Base-by-base conservation (phyloP, 345 rosid genomes). In the Cardamine chenopodiifolia region DNA sequence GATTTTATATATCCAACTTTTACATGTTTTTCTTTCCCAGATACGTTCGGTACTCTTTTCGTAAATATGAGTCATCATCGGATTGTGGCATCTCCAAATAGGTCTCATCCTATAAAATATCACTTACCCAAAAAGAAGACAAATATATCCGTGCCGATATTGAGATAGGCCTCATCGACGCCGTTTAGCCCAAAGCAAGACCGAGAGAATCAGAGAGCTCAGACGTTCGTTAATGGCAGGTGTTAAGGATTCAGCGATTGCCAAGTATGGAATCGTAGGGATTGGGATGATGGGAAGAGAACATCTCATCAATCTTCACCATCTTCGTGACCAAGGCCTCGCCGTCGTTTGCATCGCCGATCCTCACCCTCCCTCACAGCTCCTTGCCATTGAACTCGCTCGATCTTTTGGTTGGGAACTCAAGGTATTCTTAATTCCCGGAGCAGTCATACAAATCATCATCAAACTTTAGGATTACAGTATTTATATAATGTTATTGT, bases 221-320 rank as follows among this genome's bases (percentile, higher is more conserved):
- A 48, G 39, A 15, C 34, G 22, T 71, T 54, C 6, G 28, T 20
- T 10, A 69, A 76, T 76, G 80, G 80, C 80, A 17, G 35, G 32
- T 50, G 56, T n/a, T 10, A 64, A 40, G 68, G 20, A 67, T 45
- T 58, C 56, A 60, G 78, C 64, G 0, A 76, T 86, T 55, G 79
- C 77, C 35, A 91, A 75, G 78, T 94, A 94, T 56, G 97, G 97
- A 47, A 87, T 91, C 81, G 78, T 94, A 25, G 98, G 98, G 20
- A 86, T 88, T 29, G 98, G 98, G 55, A 90, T 94, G 96, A 91
- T 94, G 98, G 98, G 98, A 56, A 88, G 98, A 80, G 97, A 94
- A 60, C 97, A 91, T 74, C 88, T 94, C 70, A 82, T 88, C 67
- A 94, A 94, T 78, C 88, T 94, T 35, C 82, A 88, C 83, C 96